These are phyloP conservation scores for Parietichytrium sp. DNA, from an alignment of 108 stramenopile genomes.

Conservation along the genomic window DNA sequence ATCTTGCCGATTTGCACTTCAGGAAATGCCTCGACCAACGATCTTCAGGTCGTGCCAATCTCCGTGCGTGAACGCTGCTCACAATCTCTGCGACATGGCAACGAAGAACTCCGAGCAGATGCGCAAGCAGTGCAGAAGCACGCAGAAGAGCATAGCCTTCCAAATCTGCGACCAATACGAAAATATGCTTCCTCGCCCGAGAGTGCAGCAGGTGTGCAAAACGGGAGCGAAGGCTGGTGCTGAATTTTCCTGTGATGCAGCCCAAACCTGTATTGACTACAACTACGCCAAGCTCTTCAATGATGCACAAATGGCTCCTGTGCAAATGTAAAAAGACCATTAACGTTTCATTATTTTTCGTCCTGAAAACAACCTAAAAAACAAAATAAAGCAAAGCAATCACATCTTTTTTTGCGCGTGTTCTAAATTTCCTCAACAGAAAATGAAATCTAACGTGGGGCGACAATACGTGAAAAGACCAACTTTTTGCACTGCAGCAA, in stretches of 20 bases:
- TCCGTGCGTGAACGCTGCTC: not conserved
- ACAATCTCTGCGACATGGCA: not conserved
- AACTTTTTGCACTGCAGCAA: no score
- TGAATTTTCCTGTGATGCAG: not conserved
- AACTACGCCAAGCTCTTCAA: not conserved
- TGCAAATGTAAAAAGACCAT: no score
- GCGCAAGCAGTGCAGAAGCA: slow-evolving; percentile 11
- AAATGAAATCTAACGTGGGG: no score
- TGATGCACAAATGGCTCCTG: no score
- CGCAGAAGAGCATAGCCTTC: not conserved
- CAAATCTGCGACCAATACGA: slow-evolving; percentile 2
- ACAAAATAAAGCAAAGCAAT: no score
- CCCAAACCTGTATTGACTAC: not conserved
- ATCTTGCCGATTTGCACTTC: slow-evolving; percentile 23
- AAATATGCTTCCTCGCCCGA: slow-evolving; percentile 12
- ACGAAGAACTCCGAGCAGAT: not conserved
- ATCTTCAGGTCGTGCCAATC: slow-evolving; percentile 6
- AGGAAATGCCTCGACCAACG: slow-evolving; percentile 36
- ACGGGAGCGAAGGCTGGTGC: not conserved
- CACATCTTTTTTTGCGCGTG: no score
- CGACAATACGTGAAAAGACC: no score
- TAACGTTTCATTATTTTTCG: no score
- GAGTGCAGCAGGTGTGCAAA: slow-evolving; percentile 35
- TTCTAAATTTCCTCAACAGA: no score
- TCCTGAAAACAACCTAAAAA: no score